Conservation (phyloP, 352 stramenopile species). For the Pythium periplocum region DNA sequence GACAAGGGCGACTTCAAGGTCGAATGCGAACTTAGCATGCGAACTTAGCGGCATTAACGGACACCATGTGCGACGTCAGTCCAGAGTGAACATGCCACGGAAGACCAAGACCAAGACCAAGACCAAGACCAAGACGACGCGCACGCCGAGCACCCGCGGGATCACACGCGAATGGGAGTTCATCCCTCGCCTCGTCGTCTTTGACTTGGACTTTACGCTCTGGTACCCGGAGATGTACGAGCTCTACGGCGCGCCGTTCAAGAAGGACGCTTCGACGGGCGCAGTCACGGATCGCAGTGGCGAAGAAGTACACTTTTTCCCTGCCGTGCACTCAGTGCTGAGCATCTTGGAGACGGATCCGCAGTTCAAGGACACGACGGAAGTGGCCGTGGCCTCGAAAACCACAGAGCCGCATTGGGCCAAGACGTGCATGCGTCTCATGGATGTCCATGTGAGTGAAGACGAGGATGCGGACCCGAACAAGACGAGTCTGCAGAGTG, state of each 20-base stretch:
- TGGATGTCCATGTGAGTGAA: conserved; percentile 34
- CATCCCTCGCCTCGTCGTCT: conserved; percentile 63
- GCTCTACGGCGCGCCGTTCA: conserved; percentile 74
- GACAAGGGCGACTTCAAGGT: too few species aligned
- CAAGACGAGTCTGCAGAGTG: conserved; percentile 43
- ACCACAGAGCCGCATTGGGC: conserved; percentile 74
- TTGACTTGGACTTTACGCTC: conserved; percentile 74
- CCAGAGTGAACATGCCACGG: conserved; percentile 14
- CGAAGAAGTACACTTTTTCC: conserved; percentile 79
- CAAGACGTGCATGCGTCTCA: conserved; percentile 71
- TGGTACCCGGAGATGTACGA: conserved; percentile 87
- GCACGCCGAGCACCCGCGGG: background rate
- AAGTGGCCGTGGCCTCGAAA: conserved; percentile 68
- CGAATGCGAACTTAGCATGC: too few species aligned
- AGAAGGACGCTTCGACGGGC: conserved; percentile 47
- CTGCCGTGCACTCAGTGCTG: conserved; percentile 60
- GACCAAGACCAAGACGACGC: background rate
- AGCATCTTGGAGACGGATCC: conserved; percentile 56
- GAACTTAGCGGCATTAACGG: too few species aligned
- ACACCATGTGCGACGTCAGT: background rate
- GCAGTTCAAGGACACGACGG: conserved; percentile 52
- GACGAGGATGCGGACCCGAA: conserved; percentile 7
- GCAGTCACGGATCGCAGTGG: conserved; percentile 61
- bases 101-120: conserved; percentile 11
- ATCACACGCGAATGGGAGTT: conserved; percentile 32